Base-by-base conservation (phyloP, 805 yeast genomes). In the Sungouiella blattae region DNA sequence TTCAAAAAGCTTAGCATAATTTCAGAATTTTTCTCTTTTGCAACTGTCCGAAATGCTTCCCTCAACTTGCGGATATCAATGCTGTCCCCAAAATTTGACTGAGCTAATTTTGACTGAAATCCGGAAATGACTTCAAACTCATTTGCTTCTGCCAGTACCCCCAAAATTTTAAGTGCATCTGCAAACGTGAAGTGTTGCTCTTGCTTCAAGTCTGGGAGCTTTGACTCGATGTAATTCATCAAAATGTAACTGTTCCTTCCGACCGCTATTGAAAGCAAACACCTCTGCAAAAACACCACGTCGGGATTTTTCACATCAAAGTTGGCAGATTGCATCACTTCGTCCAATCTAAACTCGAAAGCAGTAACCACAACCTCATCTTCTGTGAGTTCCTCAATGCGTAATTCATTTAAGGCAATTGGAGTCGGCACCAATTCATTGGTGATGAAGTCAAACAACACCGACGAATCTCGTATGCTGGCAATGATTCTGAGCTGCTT, bases 291-390 rank as follows among this genome's bases (percentile, higher is more conserved):
- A 35, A 67, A 58, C 32, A 52, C 40, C 21, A 75, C 44, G 25
- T 60, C 64, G 33, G 72, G 51, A 35, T 69, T 66, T 26, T 50
- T 48, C 6, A 48, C 36, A 23, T 55, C 47, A 35, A 59, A 57
- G 14, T 60, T 57, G 33, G 54, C 56, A 1, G 55, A 33, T 31
- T 57, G 61, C 36, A 62, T 39, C 2, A 62, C 49, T 37, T 85
- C 94, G 27, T 75, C 74, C 2, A 71, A 50, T 40, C 79, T 78
- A 28, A 83, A 67, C 38, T 83, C 80, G 50, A 77, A 84, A 0
- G 94, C 89, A 1, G 94, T 83, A 18, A 78, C 69, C 3, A 87
- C 74, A 28, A 84, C 77, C 43, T 85, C 93, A 51, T 68, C 73
- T 38, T 68, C 73, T 11, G 73, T 68, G 23, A 65, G 57, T 33